A percentile compares a stretch with the other conserved stretches of the same genome.
Conservation (phyloP, 2,329 filamentous ascomycete species). For the Tolypocladium tropicale region DNA sequence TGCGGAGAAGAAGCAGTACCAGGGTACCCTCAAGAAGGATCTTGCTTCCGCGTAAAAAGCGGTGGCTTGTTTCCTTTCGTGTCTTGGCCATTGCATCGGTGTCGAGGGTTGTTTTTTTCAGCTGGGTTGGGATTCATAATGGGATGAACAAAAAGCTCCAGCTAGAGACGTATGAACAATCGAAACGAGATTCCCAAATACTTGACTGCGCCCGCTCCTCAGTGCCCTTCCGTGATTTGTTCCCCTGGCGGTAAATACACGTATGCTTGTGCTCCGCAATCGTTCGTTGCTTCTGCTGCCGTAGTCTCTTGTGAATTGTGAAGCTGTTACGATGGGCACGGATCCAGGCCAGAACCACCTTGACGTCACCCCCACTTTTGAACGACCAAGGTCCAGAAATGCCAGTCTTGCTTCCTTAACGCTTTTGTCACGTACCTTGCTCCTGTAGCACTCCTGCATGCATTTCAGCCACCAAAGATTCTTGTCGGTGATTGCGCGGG, state of each 20-base stretch:
- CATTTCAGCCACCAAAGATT: background rate
- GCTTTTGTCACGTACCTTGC: background rate
- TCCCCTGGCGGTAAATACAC: background rate
- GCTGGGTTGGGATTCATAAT: conserved; percentile 25
- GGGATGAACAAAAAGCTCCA: conserved; percentile 24
- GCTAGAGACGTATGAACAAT: conserved; percentile 24
- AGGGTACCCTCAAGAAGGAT: conserved; percentile 99
- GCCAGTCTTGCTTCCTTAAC: background rate
- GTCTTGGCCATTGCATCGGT: conserved; percentile 42
- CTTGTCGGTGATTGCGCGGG: background rate
- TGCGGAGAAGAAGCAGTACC: conserved; percentile 94
- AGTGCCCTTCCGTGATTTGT: background rate
- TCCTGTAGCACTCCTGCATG: background rate
- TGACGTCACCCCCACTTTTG: conserved; percentile 22
- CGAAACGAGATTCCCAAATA: conserved; percentile 10
- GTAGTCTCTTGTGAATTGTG: background rate
- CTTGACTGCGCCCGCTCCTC: background rate
- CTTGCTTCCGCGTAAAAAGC: conserved; percentile 35
- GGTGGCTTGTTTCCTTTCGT: conserved; percentile 28
- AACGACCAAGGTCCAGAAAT: conserved; percentile 3
- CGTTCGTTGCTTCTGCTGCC: too few species aligned
- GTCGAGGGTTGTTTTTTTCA: conserved; percentile 37
- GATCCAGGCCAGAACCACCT: background rate
- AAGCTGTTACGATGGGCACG: background rate
- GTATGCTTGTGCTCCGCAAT: too few species aligned